phyloP scores from a whole-genome alignment of 1,284 basidiomycete species.

The Earliella scabrosa region DNA sequence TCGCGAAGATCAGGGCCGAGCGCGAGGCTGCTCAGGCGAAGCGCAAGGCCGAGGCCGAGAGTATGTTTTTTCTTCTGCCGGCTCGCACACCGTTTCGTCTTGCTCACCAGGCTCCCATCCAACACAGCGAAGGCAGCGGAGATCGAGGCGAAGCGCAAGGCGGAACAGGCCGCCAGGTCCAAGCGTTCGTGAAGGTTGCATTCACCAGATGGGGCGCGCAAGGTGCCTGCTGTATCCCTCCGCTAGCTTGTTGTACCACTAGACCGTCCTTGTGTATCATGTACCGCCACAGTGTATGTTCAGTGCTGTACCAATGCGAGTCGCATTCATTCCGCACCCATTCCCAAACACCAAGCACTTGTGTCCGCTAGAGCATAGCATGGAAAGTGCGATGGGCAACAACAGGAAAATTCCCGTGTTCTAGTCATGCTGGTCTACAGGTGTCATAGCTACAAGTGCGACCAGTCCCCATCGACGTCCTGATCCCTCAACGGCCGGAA shows the following conservation, averaged over 20 bases:
- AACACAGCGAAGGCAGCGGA: constrained; percentile 50
- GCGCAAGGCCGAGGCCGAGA: constrained; percentile 84
- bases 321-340: not conserved
- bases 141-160: constrained; percentile 43
- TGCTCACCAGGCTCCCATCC: not conserved
- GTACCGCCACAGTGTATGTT: constrained; percentile 3
- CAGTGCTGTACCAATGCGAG: constrained; percentile 3
- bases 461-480: not conserved
- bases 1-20: constrained; percentile 85
- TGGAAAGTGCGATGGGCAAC: too few relatives aligned
- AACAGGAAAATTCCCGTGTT: too few relatives aligned
- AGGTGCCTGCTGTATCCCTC: not conserved
- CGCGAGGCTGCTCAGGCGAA: constrained; percentile 86
- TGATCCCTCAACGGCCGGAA: not conserved
- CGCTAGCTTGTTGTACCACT: not conserved
- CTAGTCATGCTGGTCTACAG: too few relatives aligned
- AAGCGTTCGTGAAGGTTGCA: constrained; percentile 23
- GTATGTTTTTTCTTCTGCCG: constrained; percentile 39
- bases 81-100: not conserved
- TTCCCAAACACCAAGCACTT: too few relatives aligned
- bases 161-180: constrained; percentile 26
- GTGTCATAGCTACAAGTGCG: not conserved
- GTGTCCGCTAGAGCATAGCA: too few relatives aligned
- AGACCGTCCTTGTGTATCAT: constrained; percentile 6
- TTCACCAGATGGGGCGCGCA: too few relatives aligned